A percentile compares a stretch with the other conserved stretches of the same genome.
These are phyloP conservation scores for Arabidopsis thaliana DNA, from an alignment of 345 rosid genomes.

Conservation along the genomic window DNA sequence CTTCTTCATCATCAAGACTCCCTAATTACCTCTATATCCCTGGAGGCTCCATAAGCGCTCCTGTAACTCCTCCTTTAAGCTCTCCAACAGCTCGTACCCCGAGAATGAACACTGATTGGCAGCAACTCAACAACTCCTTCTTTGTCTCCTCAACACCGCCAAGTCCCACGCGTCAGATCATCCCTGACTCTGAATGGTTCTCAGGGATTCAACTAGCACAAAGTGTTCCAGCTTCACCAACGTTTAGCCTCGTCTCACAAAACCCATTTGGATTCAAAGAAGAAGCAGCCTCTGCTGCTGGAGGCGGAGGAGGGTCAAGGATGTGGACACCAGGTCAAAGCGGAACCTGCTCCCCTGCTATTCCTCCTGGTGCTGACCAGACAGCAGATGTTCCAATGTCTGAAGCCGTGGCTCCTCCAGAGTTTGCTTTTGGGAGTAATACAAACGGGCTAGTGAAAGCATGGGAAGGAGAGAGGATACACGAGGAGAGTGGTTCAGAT, in stretches of 20 bases:
- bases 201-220: conserved; percentile 76
- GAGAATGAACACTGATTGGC: conserved; percentile 65
- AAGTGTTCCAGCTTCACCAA: conserved; percentile 84
- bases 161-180: conserved; percentile 77
- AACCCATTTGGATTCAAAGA: conserved; percentile 80
- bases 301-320: conserved; percentile 64
- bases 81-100: conserved; percentile 92
- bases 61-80: conserved; percentile 97
- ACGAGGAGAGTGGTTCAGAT: conserved; percentile 90
- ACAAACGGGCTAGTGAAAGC: conserved; percentile 81
- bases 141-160: conserved; percentile 92
- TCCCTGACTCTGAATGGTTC: conserved; percentile 89
- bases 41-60: conserved; percentile 96
- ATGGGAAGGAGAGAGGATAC: conserved; percentile 99
- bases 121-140: conserved; percentile 63
- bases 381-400: conserved; percentile 85
- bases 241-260: conserved; percentile 80
- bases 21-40: conserved; percentile 71
- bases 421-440: conserved; percentile 88
- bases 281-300: conserved; percentile 54
- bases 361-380: conserved; percentile 75
- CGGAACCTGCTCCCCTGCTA: conserved; percentile 93
- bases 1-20: conserved; percentile 75
- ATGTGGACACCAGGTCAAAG: conserved; percentile 98
- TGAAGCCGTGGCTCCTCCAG: conserved; percentile 61